Percentiles rank a stretch among this genome's conserved stretches.
phyloP scores from a whole-genome alignment of 2,329 filamentous ascomycete species.

The Aspergillus quadricinctus region DNA sequence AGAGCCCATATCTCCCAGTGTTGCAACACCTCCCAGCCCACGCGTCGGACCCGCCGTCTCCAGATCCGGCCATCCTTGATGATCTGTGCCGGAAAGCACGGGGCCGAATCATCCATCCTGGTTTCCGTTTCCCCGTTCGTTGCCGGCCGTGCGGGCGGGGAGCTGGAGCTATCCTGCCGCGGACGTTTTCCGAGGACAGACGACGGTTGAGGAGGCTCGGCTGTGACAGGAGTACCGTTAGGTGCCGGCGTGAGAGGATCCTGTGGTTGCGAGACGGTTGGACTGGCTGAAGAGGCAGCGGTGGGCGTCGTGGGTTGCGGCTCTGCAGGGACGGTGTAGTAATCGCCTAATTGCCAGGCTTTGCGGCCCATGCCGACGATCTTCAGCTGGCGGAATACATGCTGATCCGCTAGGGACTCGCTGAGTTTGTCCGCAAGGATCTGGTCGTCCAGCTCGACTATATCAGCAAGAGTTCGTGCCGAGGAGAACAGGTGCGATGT shows the following conservation, averaged over 20 bases:
- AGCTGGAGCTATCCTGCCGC: conserved; percentile 10
- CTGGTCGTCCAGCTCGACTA: conserved; percentile 36
- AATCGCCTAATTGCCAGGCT: conserved; percentile 34
- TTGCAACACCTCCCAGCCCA: conserved; percentile 39
- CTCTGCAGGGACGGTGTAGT: conserved; percentile 29
- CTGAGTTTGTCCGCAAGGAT: conserved; percentile 28
- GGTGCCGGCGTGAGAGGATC: neutral
- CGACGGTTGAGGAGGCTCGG: neutral
- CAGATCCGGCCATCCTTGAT: conserved; percentile 21
- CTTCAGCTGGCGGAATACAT: conserved; percentile 29
- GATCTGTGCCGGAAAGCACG: conserved; percentile 8
- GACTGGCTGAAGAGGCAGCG: conserved; percentile 6
- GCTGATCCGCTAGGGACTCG: conserved; percentile 28
- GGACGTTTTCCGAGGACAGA: conserved; percentile 19
- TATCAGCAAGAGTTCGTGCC: conserved; percentile 26
- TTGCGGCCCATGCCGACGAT: conserved; percentile 38
- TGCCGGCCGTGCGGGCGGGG: neutral
- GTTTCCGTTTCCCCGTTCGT: neutral
- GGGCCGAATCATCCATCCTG: conserved; percentile 2
- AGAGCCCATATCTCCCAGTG: conserved; percentile 43
- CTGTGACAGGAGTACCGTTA: neutral
- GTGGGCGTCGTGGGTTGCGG: conserved; percentile 14
- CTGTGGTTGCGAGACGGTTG: neutral
- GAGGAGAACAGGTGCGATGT: conserved; percentile 5
- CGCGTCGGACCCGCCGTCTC: conserved; percentile 31